Conservation (phyloP, 202 grass and related monocot species). For the Saccharum hybrid region DNA sequence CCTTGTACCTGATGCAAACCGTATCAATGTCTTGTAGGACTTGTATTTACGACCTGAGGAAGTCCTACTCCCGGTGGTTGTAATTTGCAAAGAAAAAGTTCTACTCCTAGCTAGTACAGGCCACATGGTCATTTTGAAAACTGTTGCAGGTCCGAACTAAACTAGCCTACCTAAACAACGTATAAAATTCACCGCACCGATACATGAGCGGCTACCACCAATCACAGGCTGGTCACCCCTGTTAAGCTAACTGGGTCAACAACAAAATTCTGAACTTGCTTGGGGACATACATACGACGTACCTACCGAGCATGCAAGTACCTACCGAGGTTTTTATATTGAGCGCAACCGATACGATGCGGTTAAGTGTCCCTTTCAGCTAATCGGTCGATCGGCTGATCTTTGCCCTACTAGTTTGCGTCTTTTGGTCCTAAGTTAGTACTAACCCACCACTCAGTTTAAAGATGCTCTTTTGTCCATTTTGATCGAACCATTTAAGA, state of each 20-base stretch:
- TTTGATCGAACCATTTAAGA: no score
- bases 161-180: neutral
- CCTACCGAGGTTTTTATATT: neutral
- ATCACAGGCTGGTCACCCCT: neutral
- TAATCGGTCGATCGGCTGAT: neutral
- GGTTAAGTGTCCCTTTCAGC: slow-evolving; percentile 19
- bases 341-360: slow-evolving; percentile 1
- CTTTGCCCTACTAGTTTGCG: neutral
- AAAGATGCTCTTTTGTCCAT: no score
- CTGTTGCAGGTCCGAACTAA: neutral
- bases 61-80: no score
- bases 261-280: neutral
- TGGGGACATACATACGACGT: neutral
- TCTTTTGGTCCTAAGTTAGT: no score
- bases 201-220: no score
- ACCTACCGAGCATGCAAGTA: neutral
- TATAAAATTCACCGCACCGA: neutral
- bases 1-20: no score
- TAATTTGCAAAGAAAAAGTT: no score
- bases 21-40: no score
- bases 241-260: neutral
- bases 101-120: no score
- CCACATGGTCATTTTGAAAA: no score
- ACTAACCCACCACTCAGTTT: no score
- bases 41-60: no score